These are phyloP conservation scores for Suillus paluster DNA, from an alignment of 768 basidiomycete species.

Conservation along the genomic window DNA sequence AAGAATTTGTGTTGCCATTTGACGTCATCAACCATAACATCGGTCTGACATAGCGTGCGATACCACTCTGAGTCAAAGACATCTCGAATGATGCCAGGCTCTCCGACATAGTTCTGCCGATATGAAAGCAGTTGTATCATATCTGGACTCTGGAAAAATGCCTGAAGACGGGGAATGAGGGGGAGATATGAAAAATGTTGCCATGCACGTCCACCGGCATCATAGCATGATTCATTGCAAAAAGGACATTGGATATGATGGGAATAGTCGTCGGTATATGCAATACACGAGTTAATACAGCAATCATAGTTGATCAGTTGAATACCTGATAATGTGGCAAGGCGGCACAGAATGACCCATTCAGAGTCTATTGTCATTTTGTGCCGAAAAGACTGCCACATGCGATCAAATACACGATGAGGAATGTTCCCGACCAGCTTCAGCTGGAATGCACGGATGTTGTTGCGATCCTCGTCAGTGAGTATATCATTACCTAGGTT, in stretches of 20 bases:
- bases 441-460: conserved; percentile 33
- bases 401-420: conserved; percentile 25
- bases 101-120: not conserved
- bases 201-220: conserved; percentile 24
- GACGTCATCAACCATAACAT: conserved; percentile 34
- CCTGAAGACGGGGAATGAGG: conserved; percentile 40
- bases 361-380: conserved; percentile 30
- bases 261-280: conserved; percentile 5
- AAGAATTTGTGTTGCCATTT: conserved; percentile 38
- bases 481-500: conserved; percentile 23
- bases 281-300: conserved; percentile 32
- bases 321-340: conserved; percentile 27
- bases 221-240: conserved; percentile 37
- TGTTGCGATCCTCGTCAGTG: conserved; percentile 28
- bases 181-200: conserved; percentile 43
- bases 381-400: conserved; percentile 29
- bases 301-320: conserved; percentile 33
- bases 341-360: conserved; percentile 25
- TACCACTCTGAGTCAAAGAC: conserved; percentile 42
- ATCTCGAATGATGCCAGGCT: not conserved
- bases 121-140: conserved; percentile 36
- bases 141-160: conserved; percentile 20
- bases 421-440: conserved; percentile 31
- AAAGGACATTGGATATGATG: conserved; percentile 33
- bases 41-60: conserved; percentile 20